Evolutionary conservation across 257 asterid species (phyloP).

Genomic region (Solanum peruvianum): DNA sequence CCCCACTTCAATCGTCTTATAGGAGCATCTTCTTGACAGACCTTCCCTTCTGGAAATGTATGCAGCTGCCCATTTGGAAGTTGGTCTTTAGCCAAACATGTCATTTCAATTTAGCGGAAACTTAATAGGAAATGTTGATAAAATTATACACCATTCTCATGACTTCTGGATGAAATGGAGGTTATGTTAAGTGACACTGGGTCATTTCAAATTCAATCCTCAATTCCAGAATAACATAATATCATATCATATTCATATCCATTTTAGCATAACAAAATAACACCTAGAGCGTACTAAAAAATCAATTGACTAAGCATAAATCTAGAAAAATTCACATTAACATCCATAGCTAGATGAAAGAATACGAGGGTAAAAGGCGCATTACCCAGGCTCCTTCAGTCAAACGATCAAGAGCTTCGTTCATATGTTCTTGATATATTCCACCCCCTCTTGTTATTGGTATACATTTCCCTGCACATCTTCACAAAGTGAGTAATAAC

Average conservation of each 20-base stretch:
- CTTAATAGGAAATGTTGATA: background rate
- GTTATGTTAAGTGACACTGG: background rate
- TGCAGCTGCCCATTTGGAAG: constrained; percentile 61
- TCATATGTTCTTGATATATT: constrained; percentile 93
- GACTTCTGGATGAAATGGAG: background rate
- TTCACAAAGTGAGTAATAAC: constrained; percentile 1
- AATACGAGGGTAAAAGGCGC: background rate
- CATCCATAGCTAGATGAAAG: background rate
- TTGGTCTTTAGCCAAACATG: background rate
- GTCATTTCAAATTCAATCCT: background rate
- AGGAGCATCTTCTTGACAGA: constrained; percentile 83
- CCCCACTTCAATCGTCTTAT: constrained; percentile 96
- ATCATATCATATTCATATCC: background rate
- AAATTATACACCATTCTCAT: background rate
- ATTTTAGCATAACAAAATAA: background rate
- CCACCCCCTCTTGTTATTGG: constrained; percentile 95
- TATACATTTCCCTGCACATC: constrained; percentile 83
- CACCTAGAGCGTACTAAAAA: background rate
- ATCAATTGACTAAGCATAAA: background rate
- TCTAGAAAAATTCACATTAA: background rate
- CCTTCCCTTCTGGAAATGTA: constrained; percentile 98
- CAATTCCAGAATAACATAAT: background rate
- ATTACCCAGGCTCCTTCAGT: constrained; percentile 88
- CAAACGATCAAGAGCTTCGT: constrained; percentile 85
- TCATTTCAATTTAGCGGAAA: background rate